Evolutionary conservation across 352 stramenopile species (phyloP), one percentile per base, ranked within the genome.

Genomic region (Globisporangium radiosum): DNA sequence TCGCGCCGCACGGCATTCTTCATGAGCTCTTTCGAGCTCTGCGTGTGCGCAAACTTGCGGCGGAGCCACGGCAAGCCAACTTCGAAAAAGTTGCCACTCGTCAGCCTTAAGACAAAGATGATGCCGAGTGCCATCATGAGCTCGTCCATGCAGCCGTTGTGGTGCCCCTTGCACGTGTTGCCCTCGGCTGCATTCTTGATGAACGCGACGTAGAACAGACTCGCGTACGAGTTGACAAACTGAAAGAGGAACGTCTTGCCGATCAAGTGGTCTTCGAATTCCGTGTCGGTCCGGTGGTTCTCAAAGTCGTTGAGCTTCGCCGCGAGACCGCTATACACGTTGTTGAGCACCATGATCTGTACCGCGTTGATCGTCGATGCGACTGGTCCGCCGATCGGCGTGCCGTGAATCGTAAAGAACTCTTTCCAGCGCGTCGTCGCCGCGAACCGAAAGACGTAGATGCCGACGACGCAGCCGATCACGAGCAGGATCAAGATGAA

Each of bases 221-320:
- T 82, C 2, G 78, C 69, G 64, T 90, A 93, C 67, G 79, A 90
- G 74, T 93, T 93, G 49, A 91, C 81, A 52, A 91, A 90, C 63
- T 90, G 83, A 70, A 93, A 93, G 0, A 91, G 51, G 56, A 93
- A 88, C 8, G 81, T 90, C 60, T 91, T 90, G 59, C 64, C 79
- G 64, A 93, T 91, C 63, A 93, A 59, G 57, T 97, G 80, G 59
- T 98, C 95, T 66, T 98, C 84, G 73, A 96, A 98, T 65, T 98
- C 88, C 2, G 94, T 97, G 65, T 99, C 94, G 0, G 96, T 99
- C 58, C 94, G 83, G 65, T 99, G 96, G 75, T 99, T 99, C 65
- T 99, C 97, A 17, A 69, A 89, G 25, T 78, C 72, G 62, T 92
- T 92, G 43, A 92, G 68, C n/a, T 73, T 74, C 36, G 72, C 61